Conservation (phyloP, 2,329 filamentous ascomycete species). For the Boeremia exigua region DNA sequence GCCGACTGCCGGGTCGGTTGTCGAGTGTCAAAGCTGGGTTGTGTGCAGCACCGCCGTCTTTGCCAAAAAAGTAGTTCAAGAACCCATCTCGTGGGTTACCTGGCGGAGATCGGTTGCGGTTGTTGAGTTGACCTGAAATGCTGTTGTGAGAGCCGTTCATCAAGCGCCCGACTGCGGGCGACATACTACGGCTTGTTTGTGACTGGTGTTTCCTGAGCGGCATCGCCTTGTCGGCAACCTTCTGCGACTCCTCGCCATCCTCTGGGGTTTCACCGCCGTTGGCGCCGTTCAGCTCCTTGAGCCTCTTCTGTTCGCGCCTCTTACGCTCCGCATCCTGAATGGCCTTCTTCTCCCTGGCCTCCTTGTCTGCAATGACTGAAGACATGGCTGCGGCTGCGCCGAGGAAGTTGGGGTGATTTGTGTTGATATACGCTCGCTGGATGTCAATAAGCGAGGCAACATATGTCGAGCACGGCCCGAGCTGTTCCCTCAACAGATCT, state of each 20-base stretch:
- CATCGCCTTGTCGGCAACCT: slow-evolving; percentile 63
- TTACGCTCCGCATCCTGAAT: slow-evolving; percentile 83
- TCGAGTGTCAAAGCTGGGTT: slow-evolving; percentile 49
- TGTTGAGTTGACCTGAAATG: slow-evolving; percentile 70
- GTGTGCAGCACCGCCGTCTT: slow-evolving; percentile 71
- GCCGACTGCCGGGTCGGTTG: slow-evolving; percentile 59
- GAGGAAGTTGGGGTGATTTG: slow-evolving; percentile 98
- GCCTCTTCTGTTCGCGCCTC: slow-evolving; percentile 79
- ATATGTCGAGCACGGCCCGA: slow-evolving; percentile 87
- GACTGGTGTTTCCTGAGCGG: slow-evolving; percentile 66
- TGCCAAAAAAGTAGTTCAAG: slow-evolving; percentile 98
- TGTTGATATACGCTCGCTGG: slow-evolving; percentile 98
- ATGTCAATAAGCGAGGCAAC: slow-evolving; percentile 98
- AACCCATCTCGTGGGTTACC: slow-evolving; percentile 81
- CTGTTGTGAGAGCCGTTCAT: slow-evolving; percentile 65
- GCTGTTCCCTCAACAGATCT: slow-evolving; percentile 87
- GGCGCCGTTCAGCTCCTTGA: slow-evolving; percentile 79
- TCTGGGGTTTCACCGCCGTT: slow-evolving; percentile 64
- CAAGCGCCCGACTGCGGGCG: slow-evolving; percentile 71
- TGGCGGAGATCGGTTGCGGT: slow-evolving; percentile 66
- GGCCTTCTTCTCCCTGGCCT: slow-evolving; percentile 88
- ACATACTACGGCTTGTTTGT: slow-evolving; percentile 77
- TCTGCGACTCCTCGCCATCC: slow-evolving; percentile 63
- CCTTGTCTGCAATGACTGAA: slow-evolving; percentile 91
- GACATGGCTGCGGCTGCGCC: slow-evolving; percentile 97